Evolutionary conservation across 140 eudicot genomes (phyloP).

Genomic region (Oenanthe javanica): DNA sequence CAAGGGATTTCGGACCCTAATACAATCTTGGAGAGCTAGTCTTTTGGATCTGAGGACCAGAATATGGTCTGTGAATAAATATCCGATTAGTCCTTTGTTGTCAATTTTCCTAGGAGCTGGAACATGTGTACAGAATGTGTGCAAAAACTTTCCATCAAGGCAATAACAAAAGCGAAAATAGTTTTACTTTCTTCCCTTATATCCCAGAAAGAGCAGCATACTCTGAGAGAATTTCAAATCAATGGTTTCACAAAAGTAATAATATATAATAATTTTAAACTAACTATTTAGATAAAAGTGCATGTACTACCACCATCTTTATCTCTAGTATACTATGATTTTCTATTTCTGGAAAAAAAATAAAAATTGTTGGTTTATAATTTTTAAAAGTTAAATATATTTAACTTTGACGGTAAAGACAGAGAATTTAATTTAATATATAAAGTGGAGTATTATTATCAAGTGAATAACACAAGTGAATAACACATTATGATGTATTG

Average conservation of each 20-base stretch:
- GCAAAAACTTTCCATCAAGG: neutral
- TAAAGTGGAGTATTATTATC: too few species aligned
- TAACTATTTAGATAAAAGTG: neutral
- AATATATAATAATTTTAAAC: too few species aligned
- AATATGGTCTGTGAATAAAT: neutral
- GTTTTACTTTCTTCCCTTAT: neutral
- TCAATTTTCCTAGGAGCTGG: slow-evolving; percentile 9
- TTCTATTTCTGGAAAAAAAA: too few species aligned
- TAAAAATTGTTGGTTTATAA: too few species aligned
- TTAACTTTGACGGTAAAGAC: too few species aligned
- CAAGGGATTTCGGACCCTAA: neutral
- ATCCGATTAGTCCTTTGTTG: neutral
- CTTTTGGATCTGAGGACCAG: slow-evolving; percentile 1
- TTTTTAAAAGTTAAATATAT: too few species aligned
- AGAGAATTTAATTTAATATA: too few species aligned
- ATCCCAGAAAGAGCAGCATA: neutral
- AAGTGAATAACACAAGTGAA: too few species aligned
- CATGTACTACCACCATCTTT: too few species aligned
- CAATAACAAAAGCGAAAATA: neutral
- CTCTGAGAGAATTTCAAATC: neutral
- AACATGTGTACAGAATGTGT: slow-evolving; percentile 17
- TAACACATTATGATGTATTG: too few species aligned
- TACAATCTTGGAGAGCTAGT: neutral
- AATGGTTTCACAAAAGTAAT: neutral
- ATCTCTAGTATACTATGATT: too few species aligned